Conservation (phyloP, 805 yeast genomes). For the Diddensiella transvaalensis region DNA sequence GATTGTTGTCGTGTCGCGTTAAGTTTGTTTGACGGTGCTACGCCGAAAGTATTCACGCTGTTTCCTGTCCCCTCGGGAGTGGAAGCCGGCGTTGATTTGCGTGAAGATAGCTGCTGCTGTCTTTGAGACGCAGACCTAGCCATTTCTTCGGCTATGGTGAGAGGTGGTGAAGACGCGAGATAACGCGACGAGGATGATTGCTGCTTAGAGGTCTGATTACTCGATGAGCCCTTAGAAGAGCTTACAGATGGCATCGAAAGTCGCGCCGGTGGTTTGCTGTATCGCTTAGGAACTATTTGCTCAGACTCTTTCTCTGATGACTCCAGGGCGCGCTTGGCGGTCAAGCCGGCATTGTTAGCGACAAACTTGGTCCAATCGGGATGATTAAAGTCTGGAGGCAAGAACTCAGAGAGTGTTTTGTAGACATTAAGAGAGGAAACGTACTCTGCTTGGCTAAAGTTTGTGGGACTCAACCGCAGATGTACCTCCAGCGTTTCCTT, state of each 20-base stretch:
- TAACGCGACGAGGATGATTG: slow-evolving; percentile 1
- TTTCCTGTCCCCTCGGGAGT: neutral
- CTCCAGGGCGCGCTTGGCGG: neutral
- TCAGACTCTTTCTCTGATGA: neutral
- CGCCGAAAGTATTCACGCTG: neutral
- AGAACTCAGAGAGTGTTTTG: slow-evolving; percentile 9
- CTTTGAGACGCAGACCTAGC: neutral
- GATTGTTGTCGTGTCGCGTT: slow-evolving; percentile 5
- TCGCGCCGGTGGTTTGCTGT: neutral
- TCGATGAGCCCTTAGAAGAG: too few species aligned
- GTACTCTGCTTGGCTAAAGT: slow-evolving; percentile 15
- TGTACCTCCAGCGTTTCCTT: slow-evolving; percentile 31
- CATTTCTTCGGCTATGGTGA: slow-evolving; percentile 2
- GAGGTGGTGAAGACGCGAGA: slow-evolving; percentile 16
- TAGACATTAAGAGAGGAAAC: slow-evolving; percentile 16
- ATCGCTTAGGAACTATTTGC: neutral
- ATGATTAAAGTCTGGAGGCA: slow-evolving; percentile 19
- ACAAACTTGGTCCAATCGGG: slow-evolving; percentile 18
- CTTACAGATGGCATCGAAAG: too few species aligned
- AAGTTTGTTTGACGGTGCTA: neutral
- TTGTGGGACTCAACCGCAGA: slow-evolving; percentile 26
- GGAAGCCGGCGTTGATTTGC: neutral
- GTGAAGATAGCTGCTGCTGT: neutral
- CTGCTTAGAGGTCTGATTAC: too few species aligned
- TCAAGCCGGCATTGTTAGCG: neutral